Evolutionary conservation across 768 basidiomycete genomes (phyloP).

Genomic region (Lactarius psammicola): DNA sequence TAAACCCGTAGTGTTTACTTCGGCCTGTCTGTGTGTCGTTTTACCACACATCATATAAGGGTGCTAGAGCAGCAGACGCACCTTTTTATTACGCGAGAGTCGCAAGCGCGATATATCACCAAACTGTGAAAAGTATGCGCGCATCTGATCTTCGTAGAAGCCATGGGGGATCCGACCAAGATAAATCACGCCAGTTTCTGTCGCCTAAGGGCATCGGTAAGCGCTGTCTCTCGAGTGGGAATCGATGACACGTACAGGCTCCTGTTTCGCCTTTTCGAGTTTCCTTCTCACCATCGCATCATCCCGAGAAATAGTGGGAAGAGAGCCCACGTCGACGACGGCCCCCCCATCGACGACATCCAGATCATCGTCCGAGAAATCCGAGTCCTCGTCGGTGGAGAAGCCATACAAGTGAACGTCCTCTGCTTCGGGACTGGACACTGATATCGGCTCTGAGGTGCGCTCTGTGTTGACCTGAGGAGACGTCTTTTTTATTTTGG

Average conservation of each 20-base stretch:
- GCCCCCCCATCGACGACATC: slow-evolving; percentile 52
- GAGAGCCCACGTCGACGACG: slow-evolving; percentile 61
- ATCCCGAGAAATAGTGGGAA: slow-evolving; percentile 88
- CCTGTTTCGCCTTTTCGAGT: slow-evolving; percentile 52
- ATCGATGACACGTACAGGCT: slow-evolving; percentile 53
- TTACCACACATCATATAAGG: neutral
- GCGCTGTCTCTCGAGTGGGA: neutral
- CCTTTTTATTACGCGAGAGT: slow-evolving; percentile 92
- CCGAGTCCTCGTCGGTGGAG: slow-evolving; percentile 71
- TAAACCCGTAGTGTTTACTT: slow-evolving; percentile 96
- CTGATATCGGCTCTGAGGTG: neutral
- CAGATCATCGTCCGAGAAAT: slow-evolving; percentile 75
- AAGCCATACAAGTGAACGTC: slow-evolving; percentile 64
- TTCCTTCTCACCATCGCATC: slow-evolving; percentile 69
- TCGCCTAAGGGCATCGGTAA: slow-evolving; percentile 40
- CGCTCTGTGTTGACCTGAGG: neutral
- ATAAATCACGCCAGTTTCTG: slow-evolving; percentile 81
- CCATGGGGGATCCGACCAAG: slow-evolving; percentile 95
- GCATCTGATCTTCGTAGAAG: slow-evolving; percentile 94
- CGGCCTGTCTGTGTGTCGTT: slow-evolving; percentile 67
- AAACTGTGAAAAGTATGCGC: slow-evolving; percentile 92
- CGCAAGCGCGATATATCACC: slow-evolving; percentile 86
- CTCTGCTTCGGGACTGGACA: slow-evolving; percentile 38
- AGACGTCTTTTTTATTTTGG: neutral
- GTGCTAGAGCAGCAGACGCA: slow-evolving; percentile 31